Percentiles rank a stretch among this genome's conserved stretches.
These are phyloP conservation scores for Ophiognomonia clavigignenti-juglandacearum DNA, from an alignment of 2,329 filamentous ascomycete species.

Conservation along the genomic window DNA sequence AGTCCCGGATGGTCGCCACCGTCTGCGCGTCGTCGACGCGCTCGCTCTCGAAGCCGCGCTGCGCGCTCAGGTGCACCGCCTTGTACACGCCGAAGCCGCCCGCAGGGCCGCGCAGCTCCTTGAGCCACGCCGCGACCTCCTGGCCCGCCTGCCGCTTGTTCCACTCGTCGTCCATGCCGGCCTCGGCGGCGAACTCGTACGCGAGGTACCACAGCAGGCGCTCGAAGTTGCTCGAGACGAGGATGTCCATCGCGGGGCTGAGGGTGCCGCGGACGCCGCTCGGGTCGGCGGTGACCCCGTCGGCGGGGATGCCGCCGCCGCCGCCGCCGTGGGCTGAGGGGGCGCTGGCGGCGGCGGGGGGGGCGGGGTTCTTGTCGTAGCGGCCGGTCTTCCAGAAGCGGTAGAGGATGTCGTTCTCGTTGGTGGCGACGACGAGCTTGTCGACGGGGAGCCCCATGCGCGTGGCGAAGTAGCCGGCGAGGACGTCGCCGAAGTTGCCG, in stretches of 20 bases:
- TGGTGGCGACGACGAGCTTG: slow-evolving; percentile 88
- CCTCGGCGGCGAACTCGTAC: slow-evolving; percentile 59
- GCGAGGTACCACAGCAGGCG: slow-evolving; percentile 90
- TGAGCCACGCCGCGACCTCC: slow-evolving; percentile 73
- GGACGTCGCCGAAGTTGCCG: slow-evolving; percentile 94
- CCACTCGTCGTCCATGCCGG: slow-evolving; percentile 60
- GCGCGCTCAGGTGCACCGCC: slow-evolving; percentile 66
- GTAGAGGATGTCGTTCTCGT: slow-evolving; percentile 95
- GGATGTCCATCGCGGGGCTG: slow-evolving; percentile 94
- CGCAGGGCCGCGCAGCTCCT: slow-evolving; percentile 70
- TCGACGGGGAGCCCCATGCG: slow-evolving; percentile 62
- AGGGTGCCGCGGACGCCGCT: slow-evolving; percentile 85
- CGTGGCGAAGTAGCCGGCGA: slow-evolving; percentile 83
- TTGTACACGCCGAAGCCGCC: slow-evolving; percentile 78
- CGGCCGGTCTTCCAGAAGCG: slow-evolving; percentile 87
- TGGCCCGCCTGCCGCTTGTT: slow-evolving; percentile 67
- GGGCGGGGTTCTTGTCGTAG: slow-evolving; percentile 77
- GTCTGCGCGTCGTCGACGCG: slow-evolving; percentile 63
- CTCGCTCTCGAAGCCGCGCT: slow-evolving; percentile 77
- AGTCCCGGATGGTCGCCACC: slow-evolving; percentile 56
- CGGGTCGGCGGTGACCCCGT: slow-evolving; percentile 59
- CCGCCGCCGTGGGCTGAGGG: too few species aligned
- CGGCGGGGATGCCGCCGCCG: slow-evolving; percentile 58
- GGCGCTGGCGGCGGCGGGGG: slow-evolving; percentile 33
- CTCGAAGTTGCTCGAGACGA: slow-evolving; percentile 96